These are phyloP conservation scores for Macrocybe gigantea DNA, from an alignment of 768 basidiomycete species.

Conservation along the genomic window DNA sequence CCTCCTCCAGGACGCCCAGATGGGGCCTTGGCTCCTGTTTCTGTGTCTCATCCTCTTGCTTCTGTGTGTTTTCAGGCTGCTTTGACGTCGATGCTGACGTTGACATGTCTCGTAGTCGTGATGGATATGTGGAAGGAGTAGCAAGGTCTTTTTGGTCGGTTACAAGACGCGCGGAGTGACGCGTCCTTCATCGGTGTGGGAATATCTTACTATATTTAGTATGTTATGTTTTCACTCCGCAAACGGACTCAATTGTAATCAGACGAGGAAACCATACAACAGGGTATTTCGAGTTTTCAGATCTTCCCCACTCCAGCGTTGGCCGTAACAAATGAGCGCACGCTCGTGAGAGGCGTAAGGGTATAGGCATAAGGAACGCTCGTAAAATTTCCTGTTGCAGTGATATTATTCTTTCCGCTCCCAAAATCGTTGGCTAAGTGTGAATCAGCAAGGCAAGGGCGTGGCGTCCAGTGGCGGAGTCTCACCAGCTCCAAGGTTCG, in stretches of 20 bases:
- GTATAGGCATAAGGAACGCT: slow-evolving; percentile 14
- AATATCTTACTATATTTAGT: neutral
- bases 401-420: slow-evolving; percentile 15
- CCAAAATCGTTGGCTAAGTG: slow-evolving; percentile 14
- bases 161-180: slow-evolving; percentile 7
- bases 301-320: slow-evolving; percentile 16
- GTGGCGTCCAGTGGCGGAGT: neutral
- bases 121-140: slow-evolving; percentile 2
- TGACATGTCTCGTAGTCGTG: slow-evolving; percentile 22
- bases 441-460: neutral
- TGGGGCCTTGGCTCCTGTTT: slow-evolving; percentile 48
- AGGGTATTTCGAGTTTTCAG: neutral
- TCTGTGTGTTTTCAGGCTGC: slow-evolving; percentile 27
- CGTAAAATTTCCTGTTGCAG: slow-evolving; percentile 14
- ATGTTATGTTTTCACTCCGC: neutral
- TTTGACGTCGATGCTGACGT: slow-evolving; percentile 46
- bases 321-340: slow-evolving; percentile 10
- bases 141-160: too few relatives aligned
- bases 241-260: neutral
- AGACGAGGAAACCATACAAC: too few relatives aligned
- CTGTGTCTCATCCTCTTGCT: slow-evolving; percentile 34
- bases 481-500: slow-evolving; percentile 14
- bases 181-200: slow-evolving; percentile 16
- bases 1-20: slow-evolving; percentile 90
- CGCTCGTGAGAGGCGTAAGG: slow-evolving; percentile 12